A percentile compares a stretch with the other conserved stretches of the same genome.
These are phyloP conservation scores for Termitomyces sp. DNA, from an alignment of 768 basidiomycete species.

Conservation along the genomic window DNA sequence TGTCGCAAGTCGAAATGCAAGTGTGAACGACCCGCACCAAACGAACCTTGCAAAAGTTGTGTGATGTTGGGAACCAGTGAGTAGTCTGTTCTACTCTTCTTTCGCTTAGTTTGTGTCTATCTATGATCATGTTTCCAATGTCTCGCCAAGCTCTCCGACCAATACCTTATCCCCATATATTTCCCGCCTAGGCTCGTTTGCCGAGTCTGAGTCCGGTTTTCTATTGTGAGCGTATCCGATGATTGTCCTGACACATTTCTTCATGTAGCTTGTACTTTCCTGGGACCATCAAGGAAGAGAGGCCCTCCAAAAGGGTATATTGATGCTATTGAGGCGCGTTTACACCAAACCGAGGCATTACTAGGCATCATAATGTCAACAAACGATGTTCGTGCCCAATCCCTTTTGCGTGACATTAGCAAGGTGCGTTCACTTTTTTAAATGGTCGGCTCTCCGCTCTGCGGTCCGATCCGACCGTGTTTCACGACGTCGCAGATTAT, in stretches of 20 bases:
- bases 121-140: not conserved
- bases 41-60: conserved; percentile 73
- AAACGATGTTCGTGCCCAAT: conserved; percentile 30
- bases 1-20: conserved; percentile 90
- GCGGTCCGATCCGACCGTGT: conserved; percentile 7
- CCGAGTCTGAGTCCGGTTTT: conserved; percentile 4
- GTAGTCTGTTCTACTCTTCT: conserved; percentile 13
- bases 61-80: conserved; percentile 65
- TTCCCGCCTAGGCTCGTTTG: not conserved
- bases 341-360: conserved; percentile 89
- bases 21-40: conserved; percentile 62
- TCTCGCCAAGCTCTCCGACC: not conserved
- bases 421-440: conserved; percentile 30
- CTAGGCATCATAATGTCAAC: conserved; percentile 74
- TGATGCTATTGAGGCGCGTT: conserved; percentile 85
- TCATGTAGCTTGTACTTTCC: conserved; percentile 62
- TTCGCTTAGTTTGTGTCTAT: conserved; percentile 9
- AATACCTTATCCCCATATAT: conserved; percentile 1
- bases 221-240: conserved; percentile 3
- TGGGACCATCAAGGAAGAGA: conserved; percentile 75
- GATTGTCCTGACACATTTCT: conserved; percentile 4
- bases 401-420: conserved; percentile 43
- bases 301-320: conserved; percentile 94
- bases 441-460: not conserved
- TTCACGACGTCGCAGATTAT: not conserved